A percentile compares a stretch with the other conserved stretches of the same genome.
phyloP scores from a whole-genome alignment of 805 yeast species.

The Ogataea thermomethanolica region DNA sequence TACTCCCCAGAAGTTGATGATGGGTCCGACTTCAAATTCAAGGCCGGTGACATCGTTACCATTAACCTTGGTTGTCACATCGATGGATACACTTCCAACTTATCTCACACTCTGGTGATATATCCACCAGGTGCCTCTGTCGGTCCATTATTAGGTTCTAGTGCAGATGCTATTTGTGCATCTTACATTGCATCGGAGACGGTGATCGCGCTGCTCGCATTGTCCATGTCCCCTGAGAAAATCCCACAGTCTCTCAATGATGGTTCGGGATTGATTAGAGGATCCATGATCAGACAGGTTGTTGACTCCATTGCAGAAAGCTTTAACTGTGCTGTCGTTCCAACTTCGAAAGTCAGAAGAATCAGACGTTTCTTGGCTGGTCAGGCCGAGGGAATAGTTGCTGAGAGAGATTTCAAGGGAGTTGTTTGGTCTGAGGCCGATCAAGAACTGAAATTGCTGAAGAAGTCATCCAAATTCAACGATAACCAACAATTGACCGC shows the following conservation, averaged over 20 bases:
- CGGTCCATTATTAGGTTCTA: conserved; percentile 78
- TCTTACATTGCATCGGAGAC: conserved; percentile 87
- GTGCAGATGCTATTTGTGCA: conserved; percentile 89
- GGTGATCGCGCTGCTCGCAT: conserved; percentile 70
- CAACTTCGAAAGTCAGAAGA: conserved; percentile 90
- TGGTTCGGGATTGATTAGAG: conserved; percentile 47
- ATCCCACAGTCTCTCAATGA: conserved; percentile 50
- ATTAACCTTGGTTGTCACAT: conserved; percentile 85
- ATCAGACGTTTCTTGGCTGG: conserved; percentile 93
- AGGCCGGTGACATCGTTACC: conserved; percentile 82
- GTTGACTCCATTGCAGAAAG: conserved; percentile 86
- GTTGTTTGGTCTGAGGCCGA: conserved; percentile 83
- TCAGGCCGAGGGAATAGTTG: conserved; percentile 88
- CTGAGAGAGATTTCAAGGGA: conserved; percentile 90
- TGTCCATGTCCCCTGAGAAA: conserved; percentile 72
- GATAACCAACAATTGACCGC: conserved; percentile 38
- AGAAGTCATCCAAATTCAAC: conserved; percentile 35
- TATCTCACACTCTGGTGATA: conserved; percentile 82
- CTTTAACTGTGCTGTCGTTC: conserved; percentile 81
- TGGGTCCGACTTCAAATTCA: conserved; percentile 42
- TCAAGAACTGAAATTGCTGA: conserved; percentile 61
- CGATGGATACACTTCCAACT: conserved; percentile 90
- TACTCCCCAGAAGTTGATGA: conserved; percentile 85
- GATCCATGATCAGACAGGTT: conserved; percentile 62
- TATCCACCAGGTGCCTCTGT: conserved; percentile 57